Conservation (phyloP, 1,284 basidiomycete genomes). For the Cutaneotrichosporon spelunceum region DNA sequence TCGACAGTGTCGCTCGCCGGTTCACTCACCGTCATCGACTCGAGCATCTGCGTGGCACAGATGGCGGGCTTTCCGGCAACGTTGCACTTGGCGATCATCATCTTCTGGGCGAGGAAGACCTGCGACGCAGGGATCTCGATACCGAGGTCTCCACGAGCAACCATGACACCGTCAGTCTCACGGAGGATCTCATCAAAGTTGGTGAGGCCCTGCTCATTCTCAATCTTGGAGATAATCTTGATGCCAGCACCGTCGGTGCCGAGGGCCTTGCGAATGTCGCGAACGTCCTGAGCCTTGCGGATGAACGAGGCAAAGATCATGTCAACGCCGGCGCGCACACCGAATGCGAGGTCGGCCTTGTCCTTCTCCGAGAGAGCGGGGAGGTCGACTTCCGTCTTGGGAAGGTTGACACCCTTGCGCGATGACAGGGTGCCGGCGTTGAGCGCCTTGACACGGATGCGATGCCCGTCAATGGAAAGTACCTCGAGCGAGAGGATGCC, state of each 20-base stretch:
- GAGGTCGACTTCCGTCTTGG: conserved; percentile 96
- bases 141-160: conserved; percentile 94
- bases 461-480: conserved; percentile 73
- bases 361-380: conserved; percentile 98
- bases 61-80: conserved; percentile 95
- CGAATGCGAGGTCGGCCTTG: conserved; percentile 89
- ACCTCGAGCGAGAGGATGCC: conserved; percentile 94
- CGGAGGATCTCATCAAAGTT: conserved; percentile 97
- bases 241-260: conserved; percentile 87
- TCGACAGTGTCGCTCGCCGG: conserved; percentile 6
- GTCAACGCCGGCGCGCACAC: conserved; percentile 96
- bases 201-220: conserved; percentile 94
- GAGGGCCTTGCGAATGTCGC: conserved; percentile 82
- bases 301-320: conserved; percentile 99
- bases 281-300: conserved; percentile 85
- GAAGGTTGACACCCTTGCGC: conserved; percentile 98
- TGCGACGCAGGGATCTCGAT: conserved; percentile 97
- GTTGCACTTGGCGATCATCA: conserved; percentile 99
- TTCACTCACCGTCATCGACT: conserved; percentile 85
- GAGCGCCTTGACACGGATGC: conserved; percentile 79
- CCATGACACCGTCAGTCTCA: conserved; percentile 96
- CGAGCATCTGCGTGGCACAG: conserved; percentile 99
- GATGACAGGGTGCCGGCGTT: conserved; percentile 94
- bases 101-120: conserved; percentile 97
- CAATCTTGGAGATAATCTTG: conserved; percentile 98